Evolutionary conservation across 345 rosid genomes (phyloP), one percentile per base, ranked within the genome.

Genomic region (Brassica cretica): DNA sequence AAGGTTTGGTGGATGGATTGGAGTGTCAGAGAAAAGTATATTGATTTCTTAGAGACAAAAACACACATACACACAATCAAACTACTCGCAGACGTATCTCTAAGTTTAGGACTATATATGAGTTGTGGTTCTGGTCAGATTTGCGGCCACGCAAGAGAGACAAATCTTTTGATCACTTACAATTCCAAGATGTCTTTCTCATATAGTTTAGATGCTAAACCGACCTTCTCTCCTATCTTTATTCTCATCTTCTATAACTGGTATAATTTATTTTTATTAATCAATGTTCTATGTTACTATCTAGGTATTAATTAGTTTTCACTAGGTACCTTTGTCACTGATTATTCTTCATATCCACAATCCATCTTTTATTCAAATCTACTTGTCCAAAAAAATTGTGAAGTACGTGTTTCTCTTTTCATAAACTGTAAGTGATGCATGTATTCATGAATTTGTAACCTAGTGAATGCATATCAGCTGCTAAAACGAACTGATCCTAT

Each of bases 1-100:
- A 62, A 44, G 12, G 32, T 30, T 69, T 8, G 70, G 55, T 61
- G 37, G 49, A 46, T 69, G 29, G 29, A 24, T 32, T 21, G 63
- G 55, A 49, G 6, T 62, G 69, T 60, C 6, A 68, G 9, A 25
- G 60, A 25, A 55, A 53, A 39, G 16, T 64, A 71, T 37, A 37
- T 8, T 5, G 60, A 24, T 5, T 64, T 70, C 27, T 77, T 27
- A 10, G 66, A 35, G 76, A 71, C 66, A 63, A 27, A 63, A 62
- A 41, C 41, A 49, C 53, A 77, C 75, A 49, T n/a, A 63, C 8
- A 64, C 71, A 64, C 30, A 27, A 27, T 77, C 76, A 18, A 46
- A 70, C 71, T 21, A 53, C 58, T 77, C 5, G 71, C 6, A 37
- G 44, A 64, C 80, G 76, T 71, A 66, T 64, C 64, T 39, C 15